Conservation (phyloP, 805 yeast species). For the Saccharomyces paradoxus region DNA sequence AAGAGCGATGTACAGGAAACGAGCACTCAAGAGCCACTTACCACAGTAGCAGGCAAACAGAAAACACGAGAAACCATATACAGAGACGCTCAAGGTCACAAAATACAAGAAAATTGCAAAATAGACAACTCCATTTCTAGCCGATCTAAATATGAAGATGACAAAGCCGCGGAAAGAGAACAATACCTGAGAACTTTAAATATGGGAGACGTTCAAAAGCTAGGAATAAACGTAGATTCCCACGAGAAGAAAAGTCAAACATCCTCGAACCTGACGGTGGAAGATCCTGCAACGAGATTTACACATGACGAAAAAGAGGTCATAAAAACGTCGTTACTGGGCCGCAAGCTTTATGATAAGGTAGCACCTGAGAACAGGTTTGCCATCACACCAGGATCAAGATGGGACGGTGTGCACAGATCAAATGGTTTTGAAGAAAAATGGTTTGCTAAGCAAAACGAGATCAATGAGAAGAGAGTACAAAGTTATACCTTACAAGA, state of each 20-base stretch:
- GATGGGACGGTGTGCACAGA: conserved; percentile 91
- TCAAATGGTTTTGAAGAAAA: conserved; percentile 77
- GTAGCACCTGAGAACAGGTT: conserved; percentile 61
- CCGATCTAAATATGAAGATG: conserved; percentile 7
- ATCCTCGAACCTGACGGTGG: conserved; percentile 26
- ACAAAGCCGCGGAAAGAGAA: conserved; percentile 24
- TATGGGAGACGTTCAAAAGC: conserved; percentile 31
- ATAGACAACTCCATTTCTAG: background rate
- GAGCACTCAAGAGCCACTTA: conserved; percentile 3
- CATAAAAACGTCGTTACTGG: conserved; percentile 26
- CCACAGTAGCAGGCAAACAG: background rate
- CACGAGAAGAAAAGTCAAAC: conserved; percentile 21
- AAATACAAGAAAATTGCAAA: conserved; percentile 25
- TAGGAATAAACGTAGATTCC: background rate
- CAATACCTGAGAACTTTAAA: conserved; percentile 33
- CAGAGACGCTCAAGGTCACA: conserved; percentile 56
- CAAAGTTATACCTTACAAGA: conserved; percentile 33
- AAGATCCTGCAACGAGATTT: conserved; percentile 59
- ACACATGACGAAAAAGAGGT: conserved; percentile 17
- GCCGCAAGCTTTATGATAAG: conserved; percentile 45
- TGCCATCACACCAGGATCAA: conserved; percentile 63
- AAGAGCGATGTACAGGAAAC: background rate
- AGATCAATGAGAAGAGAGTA: conserved; percentile 28
- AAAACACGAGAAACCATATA: conserved; percentile 35
- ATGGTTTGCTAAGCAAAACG: conserved; percentile 41